Base-by-base conservation (phyloP, 495 filamentous ascomycete species). In the Penicillium salamii region DNA sequence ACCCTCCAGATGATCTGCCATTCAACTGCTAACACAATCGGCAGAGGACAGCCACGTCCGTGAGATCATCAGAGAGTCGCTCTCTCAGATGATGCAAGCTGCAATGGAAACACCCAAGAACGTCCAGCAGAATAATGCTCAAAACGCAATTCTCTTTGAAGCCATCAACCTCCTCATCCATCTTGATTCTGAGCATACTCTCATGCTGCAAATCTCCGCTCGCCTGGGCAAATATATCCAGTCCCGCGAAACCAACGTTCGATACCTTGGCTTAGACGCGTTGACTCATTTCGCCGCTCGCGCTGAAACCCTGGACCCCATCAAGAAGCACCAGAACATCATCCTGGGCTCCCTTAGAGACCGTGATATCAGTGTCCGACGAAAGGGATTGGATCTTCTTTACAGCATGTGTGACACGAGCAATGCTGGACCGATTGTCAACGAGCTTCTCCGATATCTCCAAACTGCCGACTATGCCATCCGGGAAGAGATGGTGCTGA, bases 371-470 rank as follows among this genome's bases (percentile, higher is more conserved):
- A 97, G 90, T 62, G 95, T 99, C 7, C 82, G 95, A 40, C 83
- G 95, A 45, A 97, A 99, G 66, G 95, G 90, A 18, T 78, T 99
- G 35, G 95, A 99, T 69, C 71, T 99, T 46, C 79, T 99, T 18
- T 99, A 99, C 79, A 97, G 95, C 81, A 99, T 99, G 95, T 99
- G 95, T 66, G 95, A 99, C 64, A 80, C 86, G 28, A 85, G 85
- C 3, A 99, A 97, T 67, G 89, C 95, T 5, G 86, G 86, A 47
- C 84, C 88, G 3, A 96, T 99, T 54, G 95, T 99, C 32, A 84
- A 86, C 42, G 95, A 99, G 72, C 83, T 99, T 39, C 70, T 99
- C 17, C 87, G 90, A 51, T 97, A 97, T 70, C 79, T 99, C 5
- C 92, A 97, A 56, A 95, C 86, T 36, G 95, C 95, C 9, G 95